Evolutionary conservation across 441 rosid genomes (phyloP), one percentile per base, ranked within the genome.

Genomic region (Aquilaria agallochum): DNA sequence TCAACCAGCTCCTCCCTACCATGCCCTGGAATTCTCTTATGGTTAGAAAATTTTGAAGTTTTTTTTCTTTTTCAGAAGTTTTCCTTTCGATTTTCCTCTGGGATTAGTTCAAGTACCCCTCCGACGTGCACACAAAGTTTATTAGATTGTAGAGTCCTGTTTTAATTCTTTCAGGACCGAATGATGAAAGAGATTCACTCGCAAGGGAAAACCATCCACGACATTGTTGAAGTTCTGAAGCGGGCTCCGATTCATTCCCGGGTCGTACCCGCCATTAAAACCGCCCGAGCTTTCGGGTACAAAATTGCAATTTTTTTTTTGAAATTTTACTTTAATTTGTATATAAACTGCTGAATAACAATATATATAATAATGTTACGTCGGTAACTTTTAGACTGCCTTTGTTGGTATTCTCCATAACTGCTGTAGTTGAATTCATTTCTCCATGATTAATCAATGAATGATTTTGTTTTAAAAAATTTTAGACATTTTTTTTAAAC

Each of bases 1-100:
- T 83, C 76, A 65, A 85, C n/a, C 72, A 82, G 62, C 96, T 90
- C 58, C 92, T 85, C 31, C 86, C 86, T 3, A 82, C 92, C 57
- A 85, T 87, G 92, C 87, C 96, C 15, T 89, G 88, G 88, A 89
- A 89, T 66, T 68, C 88, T 55, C 78, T 85, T 57, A 85, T 89
- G 94, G 96, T 89, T 40, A 31, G 5, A 40, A 53, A 46, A 46
- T 13, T 5, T 34, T 54, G 11, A 4, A 36, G 1, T 33, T 11
- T 11, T 0, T 10, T 14, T 49, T 27, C 15, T 15, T 15, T 4
- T 11, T 63, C 4, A 1, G 31, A 11, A 6, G 36, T 42, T 5
- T 66, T n/a, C 31, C 5, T 12, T 33, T 58, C 9, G 31, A 11
- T 30, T 20, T 46, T 30, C 10, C 11, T 9, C 40, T 32, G 0